These are phyloP conservation scores for Malus hybrid DNA, from an alignment of 331 rosid species.

Conservation along the genomic window DNA sequence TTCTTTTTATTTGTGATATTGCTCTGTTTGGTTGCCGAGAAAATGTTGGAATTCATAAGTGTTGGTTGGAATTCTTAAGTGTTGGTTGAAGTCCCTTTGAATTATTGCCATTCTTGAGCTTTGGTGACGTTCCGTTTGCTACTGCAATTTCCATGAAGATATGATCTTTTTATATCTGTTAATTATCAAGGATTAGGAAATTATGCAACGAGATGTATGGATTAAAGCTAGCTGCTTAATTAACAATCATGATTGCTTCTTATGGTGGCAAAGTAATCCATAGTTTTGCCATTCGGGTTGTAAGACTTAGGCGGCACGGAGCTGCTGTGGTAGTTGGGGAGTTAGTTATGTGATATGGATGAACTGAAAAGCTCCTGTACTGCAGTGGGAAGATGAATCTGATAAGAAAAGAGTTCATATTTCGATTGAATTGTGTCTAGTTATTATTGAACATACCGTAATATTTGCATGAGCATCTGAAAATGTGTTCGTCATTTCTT, in stretches of 20 bases:
- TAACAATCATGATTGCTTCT: background rate
- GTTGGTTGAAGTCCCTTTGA: background rate
- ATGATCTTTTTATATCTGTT: background rate
- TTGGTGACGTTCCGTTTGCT: background rate
- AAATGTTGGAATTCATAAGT: background rate
- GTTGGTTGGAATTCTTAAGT: background rate
- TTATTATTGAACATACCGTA: background rate
- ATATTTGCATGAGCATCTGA: background rate
- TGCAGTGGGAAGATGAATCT: background rate
- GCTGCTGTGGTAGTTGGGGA: background rate
- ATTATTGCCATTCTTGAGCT: background rate
- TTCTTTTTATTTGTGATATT: background rate
- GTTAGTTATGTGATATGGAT: background rate
- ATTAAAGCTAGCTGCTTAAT: no score
- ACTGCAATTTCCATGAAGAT: background rate
- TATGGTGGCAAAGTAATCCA: background rate
- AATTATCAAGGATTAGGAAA: background rate
- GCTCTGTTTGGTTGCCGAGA: slow-evolving; percentile 5
- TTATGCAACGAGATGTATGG: background rate
- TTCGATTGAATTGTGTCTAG: background rate
- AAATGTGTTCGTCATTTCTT: background rate
- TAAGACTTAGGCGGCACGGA: background rate
- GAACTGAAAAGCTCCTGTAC: background rate
- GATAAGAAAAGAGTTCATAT: background rate
- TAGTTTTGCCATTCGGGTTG: background rate